Evolutionary conservation across 139 green algal species (phyloP).

Genomic region (Gonium pectorale): DNA sequence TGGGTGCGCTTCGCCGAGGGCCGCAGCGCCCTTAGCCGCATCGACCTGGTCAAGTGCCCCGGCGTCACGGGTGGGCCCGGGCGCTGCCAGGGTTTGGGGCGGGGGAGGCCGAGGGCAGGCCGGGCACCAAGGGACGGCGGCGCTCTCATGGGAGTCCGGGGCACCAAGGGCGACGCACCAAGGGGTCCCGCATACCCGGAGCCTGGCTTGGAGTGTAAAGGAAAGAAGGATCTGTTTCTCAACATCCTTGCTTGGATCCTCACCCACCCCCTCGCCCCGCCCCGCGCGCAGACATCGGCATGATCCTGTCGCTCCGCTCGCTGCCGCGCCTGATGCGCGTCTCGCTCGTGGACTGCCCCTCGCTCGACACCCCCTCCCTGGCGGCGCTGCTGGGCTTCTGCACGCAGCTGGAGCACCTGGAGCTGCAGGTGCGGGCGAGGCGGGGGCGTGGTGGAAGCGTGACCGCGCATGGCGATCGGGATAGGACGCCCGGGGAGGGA

Average conservation of each 20-base stretch:
- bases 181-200: not conserved
- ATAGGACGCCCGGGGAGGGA: not conserved
- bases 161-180: not conserved
- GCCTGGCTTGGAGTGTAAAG: not conserved
- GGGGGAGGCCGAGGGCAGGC: not conserved
- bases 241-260: not conserved
- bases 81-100: not conserved
- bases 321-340: constrained; percentile 18
- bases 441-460: not conserved
- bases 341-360: constrained; percentile 28
- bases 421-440: constrained; percentile 7
- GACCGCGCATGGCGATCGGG: not conserved
- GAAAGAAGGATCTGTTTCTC: not conserved
- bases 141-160: not conserved
- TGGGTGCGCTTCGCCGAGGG: constrained; percentile 27
- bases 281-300: constrained; percentile 25
- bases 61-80: constrained; percentile 2
- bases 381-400: constrained; percentile 43
- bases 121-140: not conserved
- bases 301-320: constrained; percentile 41
- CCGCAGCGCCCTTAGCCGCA: constrained; percentile 18
- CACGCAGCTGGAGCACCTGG: constrained; percentile 2
- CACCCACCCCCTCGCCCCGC: not conserved
- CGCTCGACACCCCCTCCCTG: constrained; percentile 32
- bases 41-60: constrained; percentile 42